phyloP scores from a whole-genome alignment of 441 rosid genomes.

The Croton laevigatus region DNA sequence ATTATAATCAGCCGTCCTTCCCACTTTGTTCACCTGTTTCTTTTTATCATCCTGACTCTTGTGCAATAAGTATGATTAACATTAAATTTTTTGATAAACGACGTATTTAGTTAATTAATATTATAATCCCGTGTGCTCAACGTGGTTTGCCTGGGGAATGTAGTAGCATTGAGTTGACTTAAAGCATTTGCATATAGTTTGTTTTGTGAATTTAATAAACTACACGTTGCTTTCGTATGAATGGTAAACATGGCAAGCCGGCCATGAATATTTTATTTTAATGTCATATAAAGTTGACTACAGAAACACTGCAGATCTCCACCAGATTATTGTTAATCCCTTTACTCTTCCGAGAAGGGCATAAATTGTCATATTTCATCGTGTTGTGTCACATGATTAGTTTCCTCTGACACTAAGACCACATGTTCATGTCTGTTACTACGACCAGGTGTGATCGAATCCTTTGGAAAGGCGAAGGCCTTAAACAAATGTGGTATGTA shows the following conservation, averaged over 20 bases:
- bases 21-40: background rate
- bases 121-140: background rate
- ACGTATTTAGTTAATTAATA: background rate
- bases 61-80: background rate
- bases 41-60: background rate
- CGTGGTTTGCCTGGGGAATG: conserved; percentile 1
- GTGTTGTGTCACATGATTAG: background rate
- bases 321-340: background rate
- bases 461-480: conserved; percentile 77
- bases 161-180: conserved; percentile 11
- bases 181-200: background rate
- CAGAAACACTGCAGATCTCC: background rate
- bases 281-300: conserved; percentile 1
- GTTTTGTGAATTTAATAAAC: background rate
- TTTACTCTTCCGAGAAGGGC: background rate
- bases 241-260: conserved; percentile 10
- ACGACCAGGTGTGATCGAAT: conserved; percentile 85
- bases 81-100: background rate
- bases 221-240: background rate
- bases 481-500: conserved; percentile 62
- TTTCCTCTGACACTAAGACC: background rate
- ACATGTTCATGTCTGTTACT: background rate
- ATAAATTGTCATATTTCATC: background rate
- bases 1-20: background rate
- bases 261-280: conserved; percentile 7